Evolutionary conservation across 2,329 filamentous ascomycete genomes (phyloP).

Genomic region (Orbilia javanica): DNA sequence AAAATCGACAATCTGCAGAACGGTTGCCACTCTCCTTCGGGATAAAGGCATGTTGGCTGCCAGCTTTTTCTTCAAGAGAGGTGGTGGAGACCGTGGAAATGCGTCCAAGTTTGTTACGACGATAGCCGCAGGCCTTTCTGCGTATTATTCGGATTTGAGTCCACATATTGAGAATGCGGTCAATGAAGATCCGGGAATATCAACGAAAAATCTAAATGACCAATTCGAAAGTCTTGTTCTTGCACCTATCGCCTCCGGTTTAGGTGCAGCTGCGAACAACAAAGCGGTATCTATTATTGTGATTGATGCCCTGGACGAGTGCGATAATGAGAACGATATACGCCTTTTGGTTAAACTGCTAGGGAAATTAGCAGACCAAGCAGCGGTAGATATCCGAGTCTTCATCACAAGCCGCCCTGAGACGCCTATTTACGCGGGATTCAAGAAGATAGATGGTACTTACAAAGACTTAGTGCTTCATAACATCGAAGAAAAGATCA

Average conservation of each 20-base stretch:
- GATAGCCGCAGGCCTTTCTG: conserved; percentile 14
- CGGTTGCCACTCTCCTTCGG: conserved; percentile 61
- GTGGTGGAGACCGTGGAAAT: conserved; percentile 21
- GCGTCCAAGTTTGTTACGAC: conserved; percentile 40
- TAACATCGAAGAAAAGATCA: background rate
- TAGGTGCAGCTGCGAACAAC: background rate
- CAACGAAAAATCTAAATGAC: background rate
- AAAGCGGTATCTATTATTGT: conserved; percentile 8
- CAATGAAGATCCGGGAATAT: background rate
- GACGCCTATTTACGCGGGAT: background rate
- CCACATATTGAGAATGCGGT: background rate
- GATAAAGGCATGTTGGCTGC: conserved; percentile 62
- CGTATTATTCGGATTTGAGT: background rate
- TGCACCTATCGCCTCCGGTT: background rate
- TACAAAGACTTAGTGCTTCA: background rate
- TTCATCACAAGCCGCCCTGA: conserved; percentile 44
- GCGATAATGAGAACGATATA: conserved; percentile 24
- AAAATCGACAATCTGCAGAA: conserved; percentile 65
- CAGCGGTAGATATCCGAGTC: conserved; percentile 19
- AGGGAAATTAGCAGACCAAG: background rate
- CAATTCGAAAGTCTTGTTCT: conserved; percentile 8
- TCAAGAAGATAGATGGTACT: background rate
- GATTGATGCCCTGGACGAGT: conserved; percentile 51
- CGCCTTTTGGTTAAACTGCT: conserved; percentile 3
- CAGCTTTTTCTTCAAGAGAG: conserved; percentile 61